phyloP scores from a whole-genome alignment of 1,284 basidiomycete genomes.

The Neonothopanus nambi region DNA sequence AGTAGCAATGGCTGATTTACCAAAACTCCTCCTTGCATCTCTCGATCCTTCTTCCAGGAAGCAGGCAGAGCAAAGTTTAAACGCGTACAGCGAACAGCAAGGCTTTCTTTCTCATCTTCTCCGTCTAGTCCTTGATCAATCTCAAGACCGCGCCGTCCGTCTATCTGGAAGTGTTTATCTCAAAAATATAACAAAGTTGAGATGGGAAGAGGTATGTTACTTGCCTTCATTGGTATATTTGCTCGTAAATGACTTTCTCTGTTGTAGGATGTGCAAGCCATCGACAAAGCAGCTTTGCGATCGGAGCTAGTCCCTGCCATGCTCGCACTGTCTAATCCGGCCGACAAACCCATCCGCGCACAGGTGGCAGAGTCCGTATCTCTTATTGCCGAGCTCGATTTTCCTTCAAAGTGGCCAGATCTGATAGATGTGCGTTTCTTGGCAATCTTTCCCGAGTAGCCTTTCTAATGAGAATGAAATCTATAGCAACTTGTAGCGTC shows the following conservation, averaged over 20 bases:
- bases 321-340: slow-evolving; percentile 68
- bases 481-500: slow-evolving; percentile 81
- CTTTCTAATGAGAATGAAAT: too few relatives aligned
- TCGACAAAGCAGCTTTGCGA: slow-evolving; percentile 73
- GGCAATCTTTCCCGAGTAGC: too few relatives aligned
- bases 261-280: slow-evolving; percentile 60
- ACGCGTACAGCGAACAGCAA: slow-evolving; percentile 63
- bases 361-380: slow-evolving; percentile 91
- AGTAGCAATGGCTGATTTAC: slow-evolving; percentile 64
- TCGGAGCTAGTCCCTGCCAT: slow-evolving; percentile 79
- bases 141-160: slow-evolving; percentile 70
- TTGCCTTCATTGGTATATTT: not conserved
- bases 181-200: slow-evolving; percentile 83
- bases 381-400: slow-evolving; percentile 85
- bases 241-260: slow-evolving; percentile 1
- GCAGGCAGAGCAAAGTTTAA: slow-evolving; percentile 78
- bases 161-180: slow-evolving; percentile 86
- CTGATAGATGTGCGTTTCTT: slow-evolving; percentile 57
- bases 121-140: slow-evolving; percentile 67
- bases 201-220: slow-evolving; percentile 81
- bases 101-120: slow-evolving; percentile 81
- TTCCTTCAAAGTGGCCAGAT: slow-evolving; percentile 82
- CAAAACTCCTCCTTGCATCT: slow-evolving; percentile 70
- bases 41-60: slow-evolving; percentile 74
- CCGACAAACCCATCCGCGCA: slow-evolving; percentile 69